phyloP scores from a whole-genome alignment of 2,329 filamentous ascomycete species.

The Mycosphaerella arachidis region DNA sequence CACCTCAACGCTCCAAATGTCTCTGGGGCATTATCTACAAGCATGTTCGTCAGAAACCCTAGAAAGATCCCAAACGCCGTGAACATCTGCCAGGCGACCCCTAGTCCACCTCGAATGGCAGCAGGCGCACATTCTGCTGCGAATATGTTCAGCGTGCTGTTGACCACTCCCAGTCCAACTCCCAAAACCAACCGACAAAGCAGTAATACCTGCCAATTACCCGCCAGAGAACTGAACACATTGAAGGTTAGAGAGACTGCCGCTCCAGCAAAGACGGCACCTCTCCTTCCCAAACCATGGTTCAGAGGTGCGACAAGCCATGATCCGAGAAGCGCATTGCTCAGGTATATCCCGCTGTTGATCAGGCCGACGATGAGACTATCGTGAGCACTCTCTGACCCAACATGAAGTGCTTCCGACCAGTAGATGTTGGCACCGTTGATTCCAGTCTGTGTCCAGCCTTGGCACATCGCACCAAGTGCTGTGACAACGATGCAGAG shows the following conservation, averaged over 20 bases:
- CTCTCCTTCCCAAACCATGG: constrained; percentile 30
- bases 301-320: constrained; percentile 52
- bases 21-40: constrained; percentile 39
- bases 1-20: constrained; percentile 54
- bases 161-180: constrained; percentile 39
- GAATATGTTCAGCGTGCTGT: constrained; percentile 44
- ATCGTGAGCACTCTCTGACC: neutral
- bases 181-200: constrained; percentile 66
- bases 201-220: constrained; percentile 68
- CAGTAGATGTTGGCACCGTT: constrained; percentile 31
- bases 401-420: constrained; percentile 25
- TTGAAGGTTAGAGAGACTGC: constrained; percentile 58
- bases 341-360: constrained; percentile 42
- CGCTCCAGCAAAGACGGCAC: constrained; percentile 35
- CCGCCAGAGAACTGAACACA: constrained; percentile 53
- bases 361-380: neutral
- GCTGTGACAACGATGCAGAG: constrained; percentile 35
- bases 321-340: constrained; percentile 22
- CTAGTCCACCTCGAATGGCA: constrained; percentile 41
- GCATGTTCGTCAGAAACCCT: constrained; percentile 57
- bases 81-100: constrained; percentile 40
- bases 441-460: constrained; percentile 31
- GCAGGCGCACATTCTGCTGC: constrained; percentile 43
- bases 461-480: constrained; percentile 21
- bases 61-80: constrained; percentile 59